phyloP scores from a whole-genome alignment of 345 rosid genomes.

The Ailanthus altissimus region DNA sequence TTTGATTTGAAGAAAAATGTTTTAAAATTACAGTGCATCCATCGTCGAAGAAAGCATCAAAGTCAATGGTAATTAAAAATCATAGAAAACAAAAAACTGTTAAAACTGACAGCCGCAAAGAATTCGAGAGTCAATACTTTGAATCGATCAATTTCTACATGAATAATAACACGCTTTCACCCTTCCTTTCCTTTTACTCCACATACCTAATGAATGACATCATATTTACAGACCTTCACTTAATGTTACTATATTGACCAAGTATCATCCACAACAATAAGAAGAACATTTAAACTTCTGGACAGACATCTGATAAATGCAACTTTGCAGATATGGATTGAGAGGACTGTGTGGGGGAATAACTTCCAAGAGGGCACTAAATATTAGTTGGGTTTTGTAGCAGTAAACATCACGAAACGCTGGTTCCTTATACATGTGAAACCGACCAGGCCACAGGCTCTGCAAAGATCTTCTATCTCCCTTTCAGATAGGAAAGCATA shows the following conservation, averaged over 20 bases:
- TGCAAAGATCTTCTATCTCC: constrained; percentile 83
- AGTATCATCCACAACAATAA: background rate
- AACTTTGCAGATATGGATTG: background rate
- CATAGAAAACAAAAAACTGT: background rate
- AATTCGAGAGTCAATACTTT: background rate
- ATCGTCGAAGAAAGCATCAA: background rate
- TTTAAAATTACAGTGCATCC: background rate
- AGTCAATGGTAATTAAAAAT: background rate
- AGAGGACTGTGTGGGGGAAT: background rate
- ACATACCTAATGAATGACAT: background rate
- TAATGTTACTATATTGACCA: background rate
- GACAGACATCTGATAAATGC: background rate
- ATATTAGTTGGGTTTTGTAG: constrained; percentile 60
- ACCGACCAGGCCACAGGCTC: constrained; percentile 69
- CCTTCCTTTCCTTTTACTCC: background rate
- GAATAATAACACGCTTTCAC: background rate
- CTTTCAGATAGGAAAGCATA: constrained; percentile 55
- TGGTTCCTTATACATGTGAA: constrained; percentile 57
- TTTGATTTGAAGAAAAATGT: background rate
- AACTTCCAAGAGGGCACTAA: background rate
- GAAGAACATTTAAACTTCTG: too few species aligned
- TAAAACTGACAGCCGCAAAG: background rate
- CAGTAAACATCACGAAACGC: constrained; percentile 72
- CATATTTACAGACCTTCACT: background rate
- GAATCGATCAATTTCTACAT: background rate